Conservation (phyloP, 2,329 filamentous ascomycete species). For the Stachybotrys elegans region DNA sequence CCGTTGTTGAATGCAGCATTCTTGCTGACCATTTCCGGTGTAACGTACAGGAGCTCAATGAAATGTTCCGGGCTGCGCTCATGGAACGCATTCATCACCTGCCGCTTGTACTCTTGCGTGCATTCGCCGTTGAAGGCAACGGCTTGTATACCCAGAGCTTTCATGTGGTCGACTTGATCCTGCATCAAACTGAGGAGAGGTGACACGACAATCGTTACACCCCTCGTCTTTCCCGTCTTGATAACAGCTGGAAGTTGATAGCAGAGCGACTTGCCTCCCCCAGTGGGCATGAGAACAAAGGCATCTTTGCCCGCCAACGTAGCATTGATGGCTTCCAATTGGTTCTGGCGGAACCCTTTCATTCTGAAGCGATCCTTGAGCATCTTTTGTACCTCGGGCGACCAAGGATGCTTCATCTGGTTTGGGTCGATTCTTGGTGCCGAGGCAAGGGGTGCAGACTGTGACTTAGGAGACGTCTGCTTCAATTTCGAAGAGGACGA, state of each 20-base stretch:
- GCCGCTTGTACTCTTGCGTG: slow-evolving; percentile 52
- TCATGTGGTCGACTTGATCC: slow-evolving; percentile 85
- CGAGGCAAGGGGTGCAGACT: slow-evolving; percentile 15
- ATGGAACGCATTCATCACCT: slow-evolving; percentile 61
- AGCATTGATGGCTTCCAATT: slow-evolving; percentile 92
- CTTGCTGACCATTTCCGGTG: slow-evolving; percentile 92
- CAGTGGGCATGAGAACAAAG: slow-evolving; percentile 96
- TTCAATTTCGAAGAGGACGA: slow-evolving; percentile 25
- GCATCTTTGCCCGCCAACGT: slow-evolving; percentile 83
- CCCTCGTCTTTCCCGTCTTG: slow-evolving; percentile 70
- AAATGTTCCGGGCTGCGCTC: slow-evolving; percentile 64
- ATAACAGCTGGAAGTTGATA: slow-evolving; percentile 92
- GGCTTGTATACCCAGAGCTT: slow-evolving; percentile 70
- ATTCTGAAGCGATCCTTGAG: slow-evolving; percentile 81
- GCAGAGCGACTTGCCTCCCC: slow-evolving; percentile 92
- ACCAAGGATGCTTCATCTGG: slow-evolving; percentile 72
- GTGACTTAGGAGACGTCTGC: slow-evolving; percentile 23
- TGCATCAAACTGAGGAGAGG: slow-evolving; percentile 94
- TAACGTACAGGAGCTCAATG: slow-evolving; percentile 88
- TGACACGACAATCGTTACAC: slow-evolving; percentile 92
- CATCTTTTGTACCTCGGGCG: slow-evolving; percentile 73
- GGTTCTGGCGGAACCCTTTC: slow-evolving; percentile 81
- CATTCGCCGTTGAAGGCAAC: slow-evolving; percentile 78
- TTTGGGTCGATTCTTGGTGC: slow-evolving; percentile 39
- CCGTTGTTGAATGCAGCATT: slow-evolving; percentile 63